Evolutionary conservation across 2,329 filamentous ascomycete genomes (phyloP).

Genomic region (Colletotrichum somersetense): DNA sequence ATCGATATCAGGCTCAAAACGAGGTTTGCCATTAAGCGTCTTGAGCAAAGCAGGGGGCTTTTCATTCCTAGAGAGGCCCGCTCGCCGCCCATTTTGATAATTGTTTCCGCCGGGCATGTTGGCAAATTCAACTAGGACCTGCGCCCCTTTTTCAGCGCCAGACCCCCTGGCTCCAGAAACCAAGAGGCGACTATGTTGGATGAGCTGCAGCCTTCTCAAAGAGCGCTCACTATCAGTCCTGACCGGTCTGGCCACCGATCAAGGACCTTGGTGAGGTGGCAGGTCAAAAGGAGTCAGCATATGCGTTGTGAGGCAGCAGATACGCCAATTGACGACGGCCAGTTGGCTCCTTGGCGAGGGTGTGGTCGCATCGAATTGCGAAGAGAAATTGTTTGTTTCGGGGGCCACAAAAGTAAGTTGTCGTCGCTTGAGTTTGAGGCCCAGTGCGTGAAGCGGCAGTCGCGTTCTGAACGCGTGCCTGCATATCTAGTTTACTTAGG

Average conservation of each 20-base stretch:
- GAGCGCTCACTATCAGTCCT: conserved; percentile 11
- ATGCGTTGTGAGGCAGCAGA: not conserved
- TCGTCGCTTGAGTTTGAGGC: conserved; percentile 19
- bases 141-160: not conserved
- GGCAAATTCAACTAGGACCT: not conserved
- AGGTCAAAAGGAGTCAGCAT: not conserved
- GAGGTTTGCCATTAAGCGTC: conserved; percentile 1
- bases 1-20: not conserved
- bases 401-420: conserved; percentile 9
- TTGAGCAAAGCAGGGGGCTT: not conserved
- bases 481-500: not conserved
- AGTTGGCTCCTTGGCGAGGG: not conserved
- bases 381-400: conserved; percentile 13
- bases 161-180: too few relatives aligned
- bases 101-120: conserved; percentile 10
- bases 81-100: not conserved
- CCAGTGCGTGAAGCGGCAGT: conserved; percentile 21
- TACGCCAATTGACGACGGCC: conserved; percentile 6
- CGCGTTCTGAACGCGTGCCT: conserved; percentile 36
- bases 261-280: not conserved
- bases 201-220: conserved; percentile 1
- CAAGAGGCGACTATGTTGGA: not conserved
- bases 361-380: not conserved
- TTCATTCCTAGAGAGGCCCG: conserved; percentile 2
- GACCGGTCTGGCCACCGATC: not conserved